Evolutionary conservation across 805 yeast species (phyloP).

Genomic region (Lipomyces lipofer): DNA sequence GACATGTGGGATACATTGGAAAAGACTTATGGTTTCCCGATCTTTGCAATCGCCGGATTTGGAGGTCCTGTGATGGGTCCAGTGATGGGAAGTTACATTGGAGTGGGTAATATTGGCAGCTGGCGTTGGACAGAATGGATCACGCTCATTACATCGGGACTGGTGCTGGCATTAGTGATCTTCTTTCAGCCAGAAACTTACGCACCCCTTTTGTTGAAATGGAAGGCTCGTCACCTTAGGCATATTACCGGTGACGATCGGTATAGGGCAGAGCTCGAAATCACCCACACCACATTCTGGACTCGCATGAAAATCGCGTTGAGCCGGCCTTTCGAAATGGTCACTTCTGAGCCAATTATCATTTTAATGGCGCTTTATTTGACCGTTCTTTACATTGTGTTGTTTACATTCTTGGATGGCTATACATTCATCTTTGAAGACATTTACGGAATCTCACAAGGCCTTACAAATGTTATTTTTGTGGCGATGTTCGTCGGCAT

Average conservation of each 20-base stretch:
- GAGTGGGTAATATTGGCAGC: constrained; percentile 53
- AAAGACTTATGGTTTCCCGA: constrained; percentile 27
- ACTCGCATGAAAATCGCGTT: constrained; percentile 49
- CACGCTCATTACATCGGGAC: constrained; percentile 59
- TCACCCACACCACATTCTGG: constrained; percentile 40
- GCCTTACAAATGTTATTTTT: constrained; percentile 24
- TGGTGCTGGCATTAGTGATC: constrained; percentile 42
- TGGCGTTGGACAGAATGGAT: constrained; percentile 84
- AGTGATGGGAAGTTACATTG: constrained; percentile 62
- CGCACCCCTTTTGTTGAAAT: constrained; percentile 75
- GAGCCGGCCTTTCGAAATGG: constrained; percentile 53
- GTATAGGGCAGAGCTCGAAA: constrained; percentile 48
- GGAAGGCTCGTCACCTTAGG: constrained; percentile 64
- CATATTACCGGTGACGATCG: constrained; percentile 43
- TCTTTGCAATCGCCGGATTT: constrained; percentile 30
- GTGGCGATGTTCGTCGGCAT: constrained; percentile 21
- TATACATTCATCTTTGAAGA: constrained; percentile 55
- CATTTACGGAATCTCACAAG: constrained; percentile 47
- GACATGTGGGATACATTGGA: constrained; percentile 55
- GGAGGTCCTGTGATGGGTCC: constrained; percentile 75
- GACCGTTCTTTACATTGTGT: constrained; percentile 56
- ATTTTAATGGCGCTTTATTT: constrained; percentile 55
- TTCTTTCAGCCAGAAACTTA: constrained; percentile 79
- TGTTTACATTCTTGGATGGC: constrained; percentile 61
- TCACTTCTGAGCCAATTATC: constrained; percentile 61